Evolutionary conservation across 495 filamentous ascomycete genomes (phyloP).

Genomic region (Usnea hakonensis): DNA sequence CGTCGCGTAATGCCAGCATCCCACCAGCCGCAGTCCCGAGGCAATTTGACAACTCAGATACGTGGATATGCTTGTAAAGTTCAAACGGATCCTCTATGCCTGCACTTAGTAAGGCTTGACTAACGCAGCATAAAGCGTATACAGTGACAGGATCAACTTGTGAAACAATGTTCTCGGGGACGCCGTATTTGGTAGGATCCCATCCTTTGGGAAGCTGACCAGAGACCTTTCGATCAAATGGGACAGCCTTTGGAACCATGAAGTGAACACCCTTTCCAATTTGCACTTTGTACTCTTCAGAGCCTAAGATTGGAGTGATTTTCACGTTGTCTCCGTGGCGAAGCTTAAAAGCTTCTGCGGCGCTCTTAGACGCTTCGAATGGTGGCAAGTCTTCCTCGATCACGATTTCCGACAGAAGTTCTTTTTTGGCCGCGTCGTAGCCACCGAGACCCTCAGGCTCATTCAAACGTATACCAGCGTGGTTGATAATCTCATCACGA

Average conservation of each 20-base stretch:
- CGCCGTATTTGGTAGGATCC: slow-evolving; percentile 21
- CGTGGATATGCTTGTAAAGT: slow-evolving; percentile 24
- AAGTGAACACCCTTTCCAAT: slow-evolving; percentile 19
- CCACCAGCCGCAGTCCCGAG: slow-evolving; percentile 23
- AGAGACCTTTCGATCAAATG: slow-evolving; percentile 14
- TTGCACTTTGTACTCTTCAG: slow-evolving; percentile 10
- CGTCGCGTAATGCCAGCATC: not conserved
- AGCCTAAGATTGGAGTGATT: not conserved
- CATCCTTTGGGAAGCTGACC: slow-evolving; percentile 25
- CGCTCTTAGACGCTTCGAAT: slow-evolving; percentile 8
- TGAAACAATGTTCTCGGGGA: slow-evolving; percentile 21
- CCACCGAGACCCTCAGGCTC: slow-evolving; percentile 6
- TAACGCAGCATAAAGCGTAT: slow-evolving; percentile 13
- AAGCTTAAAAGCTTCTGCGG: slow-evolving; percentile 13
- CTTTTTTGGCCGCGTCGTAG: slow-evolving; percentile 3
- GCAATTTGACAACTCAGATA: slow-evolving; percentile 24
- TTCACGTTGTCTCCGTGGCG: slow-evolving; percentile 23
- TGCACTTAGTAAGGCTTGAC: slow-evolving; percentile 22
- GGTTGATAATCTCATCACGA: slow-evolving; percentile 11
- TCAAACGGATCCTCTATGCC: slow-evolving; percentile 25
- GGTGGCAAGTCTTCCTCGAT: slow-evolving; percentile 16
- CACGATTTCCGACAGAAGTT: slow-evolving; percentile 18
- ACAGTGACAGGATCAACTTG: slow-evolving; percentile 22
- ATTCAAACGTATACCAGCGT: slow-evolving; percentile 18
- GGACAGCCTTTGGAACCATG: slow-evolving; percentile 19